phyloP scores from a whole-genome alignment of 2,329 filamentous ascomycete genomes.

The Furcasterigmium furcatum region DNA sequence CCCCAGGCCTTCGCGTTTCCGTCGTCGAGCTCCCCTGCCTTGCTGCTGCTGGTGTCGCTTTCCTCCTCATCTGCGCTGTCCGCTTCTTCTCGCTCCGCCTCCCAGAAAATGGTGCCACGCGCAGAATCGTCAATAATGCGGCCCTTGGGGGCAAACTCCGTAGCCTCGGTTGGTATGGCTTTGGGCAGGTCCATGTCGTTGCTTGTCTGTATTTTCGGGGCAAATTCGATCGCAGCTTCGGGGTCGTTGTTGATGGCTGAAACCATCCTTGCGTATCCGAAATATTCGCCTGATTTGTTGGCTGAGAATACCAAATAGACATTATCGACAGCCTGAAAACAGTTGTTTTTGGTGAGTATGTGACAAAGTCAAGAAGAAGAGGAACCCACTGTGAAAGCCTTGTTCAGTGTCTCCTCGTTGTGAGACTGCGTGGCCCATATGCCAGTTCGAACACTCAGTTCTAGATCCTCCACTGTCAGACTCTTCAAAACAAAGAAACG shows the following conservation, averaged over 20 bases:
- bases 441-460: conserved; percentile 80
- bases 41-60: conserved; percentile 31
- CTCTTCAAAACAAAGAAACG: conserved; percentile 94
- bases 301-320: conserved; percentile 94
- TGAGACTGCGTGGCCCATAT: conserved; percentile 95
- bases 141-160: conserved; percentile 73
- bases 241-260: conserved; percentile 81
- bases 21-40: conserved; percentile 35
- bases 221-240: conserved; percentile 65
- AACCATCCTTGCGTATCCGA: conserved; percentile 88
- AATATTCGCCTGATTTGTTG: conserved; percentile 97
- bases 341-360: not conserved
- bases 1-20: conserved; percentile 69
- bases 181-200: conserved; percentile 68
- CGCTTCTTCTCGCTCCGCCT: conserved; percentile 64
- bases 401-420: conserved; percentile 81
- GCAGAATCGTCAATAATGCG: conserved; percentile 90
- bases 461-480: conserved; percentile 84
- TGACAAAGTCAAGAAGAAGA: not conserved
- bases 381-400: conserved; percentile 69
- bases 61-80: conserved; percentile 42
- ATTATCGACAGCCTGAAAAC: conserved; percentile 66
- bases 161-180: conserved; percentile 76
- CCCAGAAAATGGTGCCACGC: conserved; percentile 97
- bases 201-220: conserved; percentile 57